Conservation (phyloP, 2,329 filamentous ascomycete species). For the Acrodontium crateriforme region DNA sequence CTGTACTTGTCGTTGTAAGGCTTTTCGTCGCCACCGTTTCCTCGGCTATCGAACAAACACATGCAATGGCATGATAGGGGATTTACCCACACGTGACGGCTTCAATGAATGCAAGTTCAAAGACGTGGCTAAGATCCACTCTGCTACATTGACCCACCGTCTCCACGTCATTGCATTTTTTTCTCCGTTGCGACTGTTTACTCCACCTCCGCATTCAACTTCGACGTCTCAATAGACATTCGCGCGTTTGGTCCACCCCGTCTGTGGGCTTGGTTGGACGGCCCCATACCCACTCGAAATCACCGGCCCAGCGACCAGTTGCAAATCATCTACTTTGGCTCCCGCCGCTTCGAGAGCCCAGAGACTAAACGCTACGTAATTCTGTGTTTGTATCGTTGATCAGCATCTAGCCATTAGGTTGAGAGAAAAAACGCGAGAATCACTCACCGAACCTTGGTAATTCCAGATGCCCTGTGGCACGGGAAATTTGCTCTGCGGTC, state of each 20-base stretch:
- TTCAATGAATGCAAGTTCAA: too few species aligned
- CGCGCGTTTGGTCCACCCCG: conserved; percentile 16
- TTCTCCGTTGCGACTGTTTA: too few species aligned
- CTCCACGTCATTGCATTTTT: too few species aligned
- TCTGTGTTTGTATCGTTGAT: conserved; percentile 28
- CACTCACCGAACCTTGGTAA: conserved; percentile 39
- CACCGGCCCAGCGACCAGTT: conserved; percentile 15
- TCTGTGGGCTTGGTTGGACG: conserved; percentile 17
- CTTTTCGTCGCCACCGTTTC: too few species aligned
- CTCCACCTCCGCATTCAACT: too few species aligned
- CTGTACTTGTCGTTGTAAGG: too few species aligned
- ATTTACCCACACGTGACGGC: too few species aligned
- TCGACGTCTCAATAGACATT: conserved; percentile 19
- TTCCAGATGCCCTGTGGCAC: conserved; percentile 63
- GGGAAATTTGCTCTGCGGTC: conserved; percentile 57
- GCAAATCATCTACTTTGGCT: conserved; percentile 38
- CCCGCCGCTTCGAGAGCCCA: conserved; percentile 50
- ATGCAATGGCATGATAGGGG: too few species aligned
- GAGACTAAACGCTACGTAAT: conserved; percentile 53
- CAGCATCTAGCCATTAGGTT: not conserved
- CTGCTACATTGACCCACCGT: too few species aligned
- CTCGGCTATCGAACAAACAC: too few species aligned
- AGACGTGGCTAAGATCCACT: too few species aligned
- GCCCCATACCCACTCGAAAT: conserved; percentile 22
- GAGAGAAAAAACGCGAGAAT: not conserved